A percentile compares a stretch with the other conserved stretches of the same genome.
These are phyloP conservation scores for Hagleromyces aurorensis DNA, from an alignment of 805 yeast species.

Conservation along the genomic window DNA sequence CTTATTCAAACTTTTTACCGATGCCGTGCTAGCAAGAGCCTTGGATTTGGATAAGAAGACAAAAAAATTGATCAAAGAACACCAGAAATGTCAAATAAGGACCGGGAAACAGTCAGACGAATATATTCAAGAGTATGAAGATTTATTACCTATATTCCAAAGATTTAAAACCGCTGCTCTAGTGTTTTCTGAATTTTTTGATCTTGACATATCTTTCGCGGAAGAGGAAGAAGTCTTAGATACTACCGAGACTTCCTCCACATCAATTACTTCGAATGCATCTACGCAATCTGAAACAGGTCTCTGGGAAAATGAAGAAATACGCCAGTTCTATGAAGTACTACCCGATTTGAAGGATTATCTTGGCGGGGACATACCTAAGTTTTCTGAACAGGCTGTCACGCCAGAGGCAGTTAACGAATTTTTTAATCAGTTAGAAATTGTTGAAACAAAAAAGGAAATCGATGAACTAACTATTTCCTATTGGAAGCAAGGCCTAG, in stretches of 20 bases:
- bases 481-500: constrained; percentile 44
- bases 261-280: constrained; percentile 25
- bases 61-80: constrained; percentile 32
- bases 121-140: constrained; percentile 31
- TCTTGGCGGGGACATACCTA: constrained; percentile 31
- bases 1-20: constrained; percentile 37
- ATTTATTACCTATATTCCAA: constrained; percentile 33
- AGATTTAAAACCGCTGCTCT: constrained; percentile 38
- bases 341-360: too few relatives aligned
- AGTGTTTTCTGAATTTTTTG: constrained; percentile 37
- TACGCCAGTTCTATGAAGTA: constrained; percentile 54
- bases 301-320: constrained; percentile 61
- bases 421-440: constrained; percentile 38
- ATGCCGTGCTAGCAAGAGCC: constrained; percentile 35
- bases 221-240: constrained; percentile 21
- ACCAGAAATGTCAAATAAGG: constrained; percentile 50
- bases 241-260: constrained; percentile 22
- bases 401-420: constrained; percentile 27
- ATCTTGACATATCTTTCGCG: constrained; percentile 33
- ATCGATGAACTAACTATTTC: constrained; percentile 41
- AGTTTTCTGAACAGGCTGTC: constrained; percentile 25
- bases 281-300: constrained; percentile 14
- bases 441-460: constrained; percentile 38
- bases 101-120: constrained; percentile 50
- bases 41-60: constrained; percentile 33